Evolutionary conservation across 257 asterid species (phyloP).

Genomic region (Striga asiatica): DNA sequence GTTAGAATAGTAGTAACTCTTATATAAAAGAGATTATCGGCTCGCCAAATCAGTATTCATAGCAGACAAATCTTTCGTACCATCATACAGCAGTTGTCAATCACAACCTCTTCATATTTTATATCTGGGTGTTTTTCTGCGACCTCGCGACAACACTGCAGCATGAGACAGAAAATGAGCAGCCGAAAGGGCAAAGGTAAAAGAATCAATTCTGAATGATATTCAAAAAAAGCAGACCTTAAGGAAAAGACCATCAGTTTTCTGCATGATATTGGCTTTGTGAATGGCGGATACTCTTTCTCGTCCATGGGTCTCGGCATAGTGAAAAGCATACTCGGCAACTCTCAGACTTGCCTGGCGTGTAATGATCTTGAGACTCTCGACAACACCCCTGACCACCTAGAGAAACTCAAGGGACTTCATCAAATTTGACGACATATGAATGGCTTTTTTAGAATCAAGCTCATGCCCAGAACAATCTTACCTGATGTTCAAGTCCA

Average conservation of each 20-base stretch:
- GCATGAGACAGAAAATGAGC: slow-evolving; percentile 18
- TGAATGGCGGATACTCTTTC: slow-evolving; percentile 93
- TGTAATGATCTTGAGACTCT: slow-evolving; percentile 89
- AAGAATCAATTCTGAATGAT: background rate
- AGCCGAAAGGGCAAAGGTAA: slow-evolving; percentile 13
- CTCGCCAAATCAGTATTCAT: background rate
- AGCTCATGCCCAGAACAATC: background rate
- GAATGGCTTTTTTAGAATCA: background rate
- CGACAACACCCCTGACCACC: slow-evolving; percentile 99
- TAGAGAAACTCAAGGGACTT: slow-evolving; percentile 19
- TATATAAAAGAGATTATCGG: too few species aligned
- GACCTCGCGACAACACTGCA: slow-evolving; percentile 95
- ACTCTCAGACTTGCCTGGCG: slow-evolving; percentile 94
- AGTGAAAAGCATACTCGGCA: slow-evolving; percentile 91
- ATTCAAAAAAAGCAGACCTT: slow-evolving; percentile 39
- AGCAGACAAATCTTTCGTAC: slow-evolving; percentile 27
- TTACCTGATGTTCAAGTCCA: slow-evolving; percentile 59
- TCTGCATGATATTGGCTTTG: slow-evolving; percentile 98
- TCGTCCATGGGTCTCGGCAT: slow-evolving; percentile 89
- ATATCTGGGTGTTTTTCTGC: slow-evolving; percentile 91
- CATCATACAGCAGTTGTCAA: slow-evolving; percentile 97
- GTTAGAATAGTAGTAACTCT: slow-evolving; percentile 1
- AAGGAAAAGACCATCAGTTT: slow-evolving; percentile 96
- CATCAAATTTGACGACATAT: slow-evolving; percentile 6
- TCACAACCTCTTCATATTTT: slow-evolving; percentile 83